These are phyloP conservation scores for Boletus sp. DNA, from an alignment of 768 basidiomycete genomes.

Conservation along the genomic window DNA sequence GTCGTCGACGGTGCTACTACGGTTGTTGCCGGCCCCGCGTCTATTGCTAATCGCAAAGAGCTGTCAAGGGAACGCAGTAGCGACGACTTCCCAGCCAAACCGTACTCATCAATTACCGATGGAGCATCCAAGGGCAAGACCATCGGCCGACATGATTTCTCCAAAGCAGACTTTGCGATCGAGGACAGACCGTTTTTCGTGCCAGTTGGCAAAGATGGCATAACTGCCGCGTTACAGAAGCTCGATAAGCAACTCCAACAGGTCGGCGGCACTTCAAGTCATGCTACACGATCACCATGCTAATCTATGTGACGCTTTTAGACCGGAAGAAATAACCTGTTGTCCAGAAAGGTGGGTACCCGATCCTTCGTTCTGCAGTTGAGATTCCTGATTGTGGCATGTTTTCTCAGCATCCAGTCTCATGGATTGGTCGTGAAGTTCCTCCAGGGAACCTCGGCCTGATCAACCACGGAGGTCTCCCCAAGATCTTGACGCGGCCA, in stretches of 20 bases:
- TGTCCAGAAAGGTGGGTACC: conserved; percentile 57
- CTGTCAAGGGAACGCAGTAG: conserved; percentile 17
- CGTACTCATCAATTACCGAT: conserved; percentile 8
- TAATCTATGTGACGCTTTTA: conserved; percentile 25
- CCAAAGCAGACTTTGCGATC: conserved; percentile 47
- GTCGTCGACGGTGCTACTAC: conserved; percentile 43
- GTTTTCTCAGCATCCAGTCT: conserved; percentile 45
- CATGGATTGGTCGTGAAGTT: conserved; percentile 71
- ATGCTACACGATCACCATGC: background rate
- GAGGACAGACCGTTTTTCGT: conserved; percentile 71
- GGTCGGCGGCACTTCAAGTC: conserved; percentile 11
- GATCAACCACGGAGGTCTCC: conserved; percentile 79
- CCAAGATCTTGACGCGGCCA: conserved; percentile 69
- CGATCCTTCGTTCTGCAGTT: background rate
- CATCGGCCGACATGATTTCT: conserved; percentile 37
- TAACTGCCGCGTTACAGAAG: conserved; percentile 65
- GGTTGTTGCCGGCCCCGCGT: conserved; percentile 40
- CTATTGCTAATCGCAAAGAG: conserved; percentile 24
- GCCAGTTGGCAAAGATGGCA: conserved; percentile 60
- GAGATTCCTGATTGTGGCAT: background rate
- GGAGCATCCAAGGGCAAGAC: conserved; percentile 10
- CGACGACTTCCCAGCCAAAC: conserved; percentile 22
- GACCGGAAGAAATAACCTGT: conserved; percentile 53
- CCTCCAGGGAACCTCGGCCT: conserved; percentile 69
- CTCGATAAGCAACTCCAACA: conserved; percentile 59